Base-by-base conservation (phyloP, 2,329 filamentous ascomycete species). In the Trichocomaceae sp. region DNA sequence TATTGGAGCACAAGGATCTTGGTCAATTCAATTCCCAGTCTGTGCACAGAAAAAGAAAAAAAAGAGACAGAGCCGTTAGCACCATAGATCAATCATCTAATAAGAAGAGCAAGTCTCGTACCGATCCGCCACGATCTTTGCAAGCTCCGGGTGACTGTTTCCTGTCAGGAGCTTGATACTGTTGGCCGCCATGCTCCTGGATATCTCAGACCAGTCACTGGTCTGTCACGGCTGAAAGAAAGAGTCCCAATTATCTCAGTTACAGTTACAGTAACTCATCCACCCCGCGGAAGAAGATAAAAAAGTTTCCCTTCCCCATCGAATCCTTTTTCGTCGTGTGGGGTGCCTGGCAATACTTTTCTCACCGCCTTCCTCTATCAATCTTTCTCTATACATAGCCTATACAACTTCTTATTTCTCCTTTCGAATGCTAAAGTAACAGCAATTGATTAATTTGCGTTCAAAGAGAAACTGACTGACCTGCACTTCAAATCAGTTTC, bases 101-200 rank as follows among this genome's bases (percentile, higher is more conserved):
- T 23, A 41, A 15, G 44, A 26, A 54, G 52, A 41, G 8, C 47
- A 37, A 68, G 23, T n/a, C 17, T 41, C 75, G 59, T 75, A 86
- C 83, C 83, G 77, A 64, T 83, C 81, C 62, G 84, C 83, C 57
- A 88, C 85, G 60, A 84, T 76, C 67, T 85, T 83, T 39, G 85
- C 85, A 56, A 88, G 80, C 72, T 85, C 79, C 6, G 85, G 85
- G 68, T 88, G 86, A 71, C 84, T 87, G 75, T 87, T 88, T 63
- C 85, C 85, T 64, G 85, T 88, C 69, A 88, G 76, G 60, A 88
- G 75, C 73, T 88, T 88, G 69, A 88, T 88, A 37, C 82, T 85
- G 73, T 88, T 88, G 59, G 83, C 80, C 62, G 85, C 81, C 85
- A 88, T 59, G 5, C 19, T 42, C 15, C 2, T 3, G 13, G 15